Base-by-base conservation (phyloP, 345 rosid genomes). In the Bruguiera sexangula region DNA sequence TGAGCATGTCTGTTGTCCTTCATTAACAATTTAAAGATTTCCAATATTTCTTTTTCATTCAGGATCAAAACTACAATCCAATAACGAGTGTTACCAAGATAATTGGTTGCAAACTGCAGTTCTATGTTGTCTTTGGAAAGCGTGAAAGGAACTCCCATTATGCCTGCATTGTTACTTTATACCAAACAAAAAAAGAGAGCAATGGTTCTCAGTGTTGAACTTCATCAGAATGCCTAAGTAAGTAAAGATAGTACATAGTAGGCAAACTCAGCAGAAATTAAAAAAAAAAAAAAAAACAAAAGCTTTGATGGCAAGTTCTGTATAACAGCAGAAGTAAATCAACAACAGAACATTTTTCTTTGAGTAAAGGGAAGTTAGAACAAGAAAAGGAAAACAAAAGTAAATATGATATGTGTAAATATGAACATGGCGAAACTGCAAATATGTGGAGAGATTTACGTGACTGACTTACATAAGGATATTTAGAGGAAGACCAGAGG, bases 101-200 rank as follows among this genome's bases (percentile, higher is more conserved):
- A 85, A 69, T 88, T 88, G 20, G 84, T 81, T 27, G 88, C 94
- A 58, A 83, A 85, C 34, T 83, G 84, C 1, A 85, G 66, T 75
- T 86, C 91, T 50, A 81, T 81, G 55, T 79, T 73, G 72, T 88
- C 94, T 30, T 76, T 62, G 22, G 91, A 86, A 65, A 85, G 84
- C 71, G 57, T 76, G 70, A 75, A 81, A 1, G 86, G 83, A 50
- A 73, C 65, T 27, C 76, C 83, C 79, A 79, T 76, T 9, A 89
- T 63, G 46, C 91, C 93, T 72, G 93, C 93, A 76, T 88, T 88
- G 70, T 86, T 86, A 65, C 93, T 88, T 69, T 68, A 59, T 15
- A 55, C 65, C 73, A 53, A 62, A n/a, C 54, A 55, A 76, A 36
- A 55, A 73, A 36, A 20, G 46, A 19, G 70, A 30, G 20, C 22